Conservation (phyloP, 2,329 filamentous ascomycete genomes). For the Lachnellula subtilissima region DNA sequence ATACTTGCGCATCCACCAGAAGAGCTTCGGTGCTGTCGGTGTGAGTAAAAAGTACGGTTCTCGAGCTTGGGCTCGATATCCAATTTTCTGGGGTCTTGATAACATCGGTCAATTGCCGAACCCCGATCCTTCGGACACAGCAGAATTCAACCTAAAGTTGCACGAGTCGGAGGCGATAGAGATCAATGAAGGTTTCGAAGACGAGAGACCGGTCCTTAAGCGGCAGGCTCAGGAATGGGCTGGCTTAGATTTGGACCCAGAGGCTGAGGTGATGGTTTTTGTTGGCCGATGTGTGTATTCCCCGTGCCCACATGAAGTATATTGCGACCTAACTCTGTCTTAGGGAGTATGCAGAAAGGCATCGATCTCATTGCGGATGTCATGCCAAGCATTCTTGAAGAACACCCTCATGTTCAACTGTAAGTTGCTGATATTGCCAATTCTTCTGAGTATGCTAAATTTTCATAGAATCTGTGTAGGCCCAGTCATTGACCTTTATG, state of each 20-base stretch:
- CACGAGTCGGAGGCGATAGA: slow-evolving; percentile 36
- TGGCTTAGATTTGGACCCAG: slow-evolving; percentile 53
- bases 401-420: slow-evolving; percentile 54
- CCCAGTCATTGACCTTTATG: slow-evolving; percentile 63
- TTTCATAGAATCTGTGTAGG: slow-evolving; percentile 48
- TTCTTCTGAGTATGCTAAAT: too few relatives aligned
- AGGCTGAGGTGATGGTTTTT: slow-evolving; percentile 63
- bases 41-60: slow-evolving; percentile 66
- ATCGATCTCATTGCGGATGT: slow-evolving; percentile 65
- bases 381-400: slow-evolving; percentile 57
- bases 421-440: too few relatives aligned
- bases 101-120: slow-evolving; percentile 63
- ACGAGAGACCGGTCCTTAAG: slow-evolving; percentile 47
- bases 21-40: slow-evolving; percentile 63
- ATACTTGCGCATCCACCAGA: slow-evolving; percentile 61
- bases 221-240: slow-evolving; percentile 65
- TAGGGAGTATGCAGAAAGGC: slow-evolving; percentile 49
- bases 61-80: slow-evolving; percentile 60
- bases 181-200: slow-evolving; percentile 51
- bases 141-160: slow-evolving; percentile 52
- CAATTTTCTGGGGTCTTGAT: slow-evolving; percentile 64
- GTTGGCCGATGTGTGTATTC: slow-evolving; percentile 61
- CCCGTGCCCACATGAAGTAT: too few relatives aligned
- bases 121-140: slow-evolving; percentile 59
- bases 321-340: too few relatives aligned